Percentiles rank a stretch among this genome's conserved stretches.
These are phyloP conservation scores for Ogataea nitratoaversa DNA, from an alignment of 805 yeast species.

Conservation along the genomic window DNA sequence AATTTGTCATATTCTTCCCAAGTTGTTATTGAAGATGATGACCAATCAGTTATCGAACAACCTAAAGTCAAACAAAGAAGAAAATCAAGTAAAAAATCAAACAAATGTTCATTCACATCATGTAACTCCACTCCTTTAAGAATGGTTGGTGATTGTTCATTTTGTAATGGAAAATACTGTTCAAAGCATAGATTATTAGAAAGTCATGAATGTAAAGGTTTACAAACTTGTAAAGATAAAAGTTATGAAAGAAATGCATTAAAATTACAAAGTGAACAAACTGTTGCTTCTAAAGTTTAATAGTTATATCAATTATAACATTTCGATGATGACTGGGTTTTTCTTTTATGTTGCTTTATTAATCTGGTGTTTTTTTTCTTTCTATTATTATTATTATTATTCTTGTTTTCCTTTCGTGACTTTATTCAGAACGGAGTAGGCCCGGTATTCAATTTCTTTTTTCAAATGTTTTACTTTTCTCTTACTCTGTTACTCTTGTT, in stretches of 20 bases:
- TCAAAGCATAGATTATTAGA: slow-evolving; percentile 84
- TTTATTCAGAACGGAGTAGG: no score
- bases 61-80: slow-evolving; percentile 26
- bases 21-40: slow-evolving; percentile 19
- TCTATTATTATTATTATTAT: no score
- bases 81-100: slow-evolving; percentile 36
- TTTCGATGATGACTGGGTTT: slow-evolving; percentile 1
- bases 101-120: slow-evolving; percentile 45
- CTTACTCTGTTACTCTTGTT: no score
- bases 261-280: slow-evolving; percentile 78
- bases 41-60: slow-evolving; percentile 10
- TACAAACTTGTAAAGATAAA: slow-evolving; percentile 74
- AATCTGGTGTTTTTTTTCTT: neutral
- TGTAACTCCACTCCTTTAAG: slow-evolving; percentile 65
- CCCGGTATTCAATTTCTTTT: no score
- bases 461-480: no score
- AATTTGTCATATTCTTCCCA: slow-evolving; percentile 7
- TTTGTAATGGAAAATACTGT: slow-evolving; percentile 81
- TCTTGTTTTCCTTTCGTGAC: no score
- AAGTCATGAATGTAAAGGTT: slow-evolving; percentile 75
- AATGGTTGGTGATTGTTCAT: slow-evolving; percentile 78
- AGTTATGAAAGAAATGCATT: slow-evolving; percentile 82
- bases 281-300: slow-evolving; percentile 67
- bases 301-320: neutral
- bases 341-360: slow-evolving; percentile 1